Evolutionary conservation across 179 eudicot species (phyloP).

Genomic region (Silene coronaria): DNA sequence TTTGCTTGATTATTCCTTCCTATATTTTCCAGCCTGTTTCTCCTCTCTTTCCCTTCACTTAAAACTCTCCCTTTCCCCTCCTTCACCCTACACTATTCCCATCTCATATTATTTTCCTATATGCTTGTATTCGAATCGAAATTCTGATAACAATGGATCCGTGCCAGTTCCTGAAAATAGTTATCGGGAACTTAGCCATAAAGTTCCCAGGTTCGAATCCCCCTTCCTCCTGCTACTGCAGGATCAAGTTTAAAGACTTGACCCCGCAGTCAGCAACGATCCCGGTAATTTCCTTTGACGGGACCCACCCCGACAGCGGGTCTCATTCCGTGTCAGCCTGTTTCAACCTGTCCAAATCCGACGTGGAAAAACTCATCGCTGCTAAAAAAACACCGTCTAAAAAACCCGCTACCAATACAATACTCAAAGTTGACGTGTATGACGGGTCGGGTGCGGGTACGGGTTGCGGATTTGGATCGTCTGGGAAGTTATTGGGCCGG

Average conservation of each 20-base stretch:
- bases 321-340: slow-evolving; percentile 36
- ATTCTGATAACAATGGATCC: slow-evolving; percentile 58
- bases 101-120: background rate
- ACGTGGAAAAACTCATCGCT: slow-evolving; percentile 30
- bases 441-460: slow-evolving; percentile 4
- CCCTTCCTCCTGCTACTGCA: slow-evolving; percentile 35
- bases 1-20: background rate
- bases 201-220: slow-evolving; percentile 20
- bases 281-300: slow-evolving; percentile 25
- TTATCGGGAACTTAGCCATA: slow-evolving; percentile 47
- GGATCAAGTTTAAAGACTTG: slow-evolving; percentile 42
- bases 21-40: slow-evolving; percentile 26
- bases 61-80: background rate
- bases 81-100: background rate
- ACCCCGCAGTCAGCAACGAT: slow-evolving; percentile 29
- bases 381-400: background rate
- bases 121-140: background rate
- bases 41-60: background rate
- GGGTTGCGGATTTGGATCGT: slow-evolving; percentile 26
- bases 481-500: slow-evolving; percentile 39
- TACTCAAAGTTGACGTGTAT: slow-evolving; percentile 39
- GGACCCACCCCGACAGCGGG: slow-evolving; percentile 18
- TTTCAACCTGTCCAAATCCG: slow-evolving; percentile 39
- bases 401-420: background rate
- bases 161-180: slow-evolving; percentile 61